Evolutionary conservation across 2,329 filamentous ascomycete species (phyloP).

Genomic region (Ascochyta pisi): DNA sequence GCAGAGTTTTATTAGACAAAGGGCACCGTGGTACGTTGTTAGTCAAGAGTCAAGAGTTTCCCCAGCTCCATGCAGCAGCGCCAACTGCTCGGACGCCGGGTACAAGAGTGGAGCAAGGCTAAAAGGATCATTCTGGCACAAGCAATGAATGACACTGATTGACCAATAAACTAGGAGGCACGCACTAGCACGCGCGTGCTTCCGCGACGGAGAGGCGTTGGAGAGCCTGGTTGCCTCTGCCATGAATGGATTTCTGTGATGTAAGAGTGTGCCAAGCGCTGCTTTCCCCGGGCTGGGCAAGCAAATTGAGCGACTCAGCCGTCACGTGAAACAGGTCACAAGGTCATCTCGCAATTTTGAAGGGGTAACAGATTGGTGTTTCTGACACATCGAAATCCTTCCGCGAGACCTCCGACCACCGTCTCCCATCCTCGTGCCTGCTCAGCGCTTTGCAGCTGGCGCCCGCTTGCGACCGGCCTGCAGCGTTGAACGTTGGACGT

Average conservation of each 20-base stretch:
- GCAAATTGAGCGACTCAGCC: slow-evolving; percentile 23
- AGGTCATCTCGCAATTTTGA: slow-evolving; percentile 23
- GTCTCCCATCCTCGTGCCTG: slow-evolving; percentile 34
- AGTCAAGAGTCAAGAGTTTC: slow-evolving; percentile 40
- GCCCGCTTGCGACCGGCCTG: slow-evolving; percentile 21
- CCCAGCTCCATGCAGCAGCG: slow-evolving; percentile 34
- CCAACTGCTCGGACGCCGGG: slow-evolving; percentile 35
- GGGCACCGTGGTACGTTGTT: slow-evolving; percentile 38
- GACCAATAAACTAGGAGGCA: slow-evolving; percentile 9
- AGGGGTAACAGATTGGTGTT: slow-evolving; percentile 33
- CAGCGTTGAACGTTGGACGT: slow-evolving; percentile 16
- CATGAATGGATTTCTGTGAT: slow-evolving; percentile 32
- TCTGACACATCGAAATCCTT: slow-evolving; percentile 43
- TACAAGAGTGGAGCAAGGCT: slow-evolving; percentile 30
- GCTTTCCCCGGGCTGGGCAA: slow-evolving; percentile 19
- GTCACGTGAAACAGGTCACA: slow-evolving; percentile 30
- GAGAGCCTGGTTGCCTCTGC: slow-evolving; percentile 23
- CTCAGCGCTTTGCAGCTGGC: slow-evolving; percentile 22
- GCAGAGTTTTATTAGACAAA: slow-evolving; percentile 41
- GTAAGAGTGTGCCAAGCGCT: slow-evolving; percentile 31
- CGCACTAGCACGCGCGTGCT: slow-evolving; percentile 27
- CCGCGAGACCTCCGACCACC: slow-evolving; percentile 31
- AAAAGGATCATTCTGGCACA: slow-evolving; percentile 30
- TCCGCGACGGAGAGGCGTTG: slow-evolving; percentile 30
- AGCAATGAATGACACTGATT: slow-evolving; percentile 32